phyloP scores from a whole-genome alignment of 768 basidiomycete genomes.

The Boletus insuetus region DNA sequence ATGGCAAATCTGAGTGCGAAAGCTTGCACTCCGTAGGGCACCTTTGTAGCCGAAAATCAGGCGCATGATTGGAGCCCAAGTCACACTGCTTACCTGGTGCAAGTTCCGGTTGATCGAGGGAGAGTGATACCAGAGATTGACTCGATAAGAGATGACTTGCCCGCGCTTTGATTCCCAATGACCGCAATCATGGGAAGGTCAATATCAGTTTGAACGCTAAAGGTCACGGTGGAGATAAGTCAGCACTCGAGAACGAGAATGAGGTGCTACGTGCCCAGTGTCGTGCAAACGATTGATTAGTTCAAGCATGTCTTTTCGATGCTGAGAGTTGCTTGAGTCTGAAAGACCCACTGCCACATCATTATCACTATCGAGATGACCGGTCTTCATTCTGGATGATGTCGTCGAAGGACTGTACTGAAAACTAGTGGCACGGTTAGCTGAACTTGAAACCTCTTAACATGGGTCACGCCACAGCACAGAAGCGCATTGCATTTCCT shows the following conservation, averaged over 20 bases:
- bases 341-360: constrained; percentile 47
- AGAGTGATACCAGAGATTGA: constrained; percentile 1
- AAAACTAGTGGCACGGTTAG: too few species aligned
- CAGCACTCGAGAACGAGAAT: too few species aligned
- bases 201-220: constrained; percentile 3
- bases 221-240: too few species aligned
- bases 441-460: too few species aligned
- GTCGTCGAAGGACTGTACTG: too few species aligned
- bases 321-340: constrained; percentile 47
- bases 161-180: constrained; percentile 1
- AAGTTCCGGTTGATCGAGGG: background rate
- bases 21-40: constrained; percentile 5
- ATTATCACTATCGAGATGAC: background rate
- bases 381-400: background rate
- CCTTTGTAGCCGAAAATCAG: background rate
- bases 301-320: constrained; percentile 55
- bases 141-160: background rate
- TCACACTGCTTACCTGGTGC: background rate
- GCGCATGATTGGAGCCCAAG: too few species aligned
- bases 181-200: constrained; percentile 3
- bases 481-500: too few species aligned
- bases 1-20: background rate
- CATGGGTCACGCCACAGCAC: too few species aligned
- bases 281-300: constrained; percentile 59
- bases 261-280: constrained; percentile 45